Percentiles rank a stretch among this genome's conserved stretches.
These are phyloP conservation scores for Musa itinerans DNA, from an alignment of 176 grass and related monocot genomes.

Conservation along the genomic window DNA sequence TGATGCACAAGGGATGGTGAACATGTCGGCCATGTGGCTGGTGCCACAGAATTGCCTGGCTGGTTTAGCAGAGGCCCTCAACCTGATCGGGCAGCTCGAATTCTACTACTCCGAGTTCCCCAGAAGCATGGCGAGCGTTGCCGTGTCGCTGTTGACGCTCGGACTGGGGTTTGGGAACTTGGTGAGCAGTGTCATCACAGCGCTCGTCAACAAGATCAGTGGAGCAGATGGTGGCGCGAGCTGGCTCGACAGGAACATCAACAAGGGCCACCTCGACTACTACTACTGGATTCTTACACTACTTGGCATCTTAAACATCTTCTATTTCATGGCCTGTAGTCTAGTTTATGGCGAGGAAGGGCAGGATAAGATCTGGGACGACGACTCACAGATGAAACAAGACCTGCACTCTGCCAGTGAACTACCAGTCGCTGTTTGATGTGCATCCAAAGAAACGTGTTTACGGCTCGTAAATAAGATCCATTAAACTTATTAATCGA, in stretches of 20 bases:
- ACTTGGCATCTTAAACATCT: constrained; percentile 15
- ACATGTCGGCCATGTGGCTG: constrained; percentile 57
- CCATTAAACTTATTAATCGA: too few species aligned
- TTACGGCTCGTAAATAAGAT: too few species aligned
- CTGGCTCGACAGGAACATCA: constrained; percentile 33
- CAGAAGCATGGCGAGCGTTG: constrained; percentile 54
- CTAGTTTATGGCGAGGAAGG: constrained; percentile 47
- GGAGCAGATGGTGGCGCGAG: constrained; percentile 12
- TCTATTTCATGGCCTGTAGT: constrained; percentile 44
- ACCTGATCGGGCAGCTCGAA: constrained; percentile 45
- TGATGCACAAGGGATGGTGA: not conserved
- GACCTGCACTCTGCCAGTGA: not conserved
- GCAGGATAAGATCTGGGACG: constrained; percentile 41
- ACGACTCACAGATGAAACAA: constrained; percentile 1
- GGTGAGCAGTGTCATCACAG: constrained; percentile 21
- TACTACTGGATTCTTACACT: constrained; percentile 49
- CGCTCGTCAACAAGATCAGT: constrained; percentile 24
- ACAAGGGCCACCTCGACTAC: constrained; percentile 46
- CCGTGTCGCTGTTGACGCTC: constrained; percentile 42
- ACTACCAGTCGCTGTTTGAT: not conserved
- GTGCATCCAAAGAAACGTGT: not conserved
- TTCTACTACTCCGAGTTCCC: constrained; percentile 63
- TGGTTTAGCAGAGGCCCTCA: constrained; percentile 55
- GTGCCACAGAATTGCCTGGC: constrained; percentile 39
- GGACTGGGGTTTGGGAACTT: constrained; percentile 33